Conservation (phyloP, 2,329 filamentous ascomycete species). For the Tolypocladium endophyticum region DNA sequence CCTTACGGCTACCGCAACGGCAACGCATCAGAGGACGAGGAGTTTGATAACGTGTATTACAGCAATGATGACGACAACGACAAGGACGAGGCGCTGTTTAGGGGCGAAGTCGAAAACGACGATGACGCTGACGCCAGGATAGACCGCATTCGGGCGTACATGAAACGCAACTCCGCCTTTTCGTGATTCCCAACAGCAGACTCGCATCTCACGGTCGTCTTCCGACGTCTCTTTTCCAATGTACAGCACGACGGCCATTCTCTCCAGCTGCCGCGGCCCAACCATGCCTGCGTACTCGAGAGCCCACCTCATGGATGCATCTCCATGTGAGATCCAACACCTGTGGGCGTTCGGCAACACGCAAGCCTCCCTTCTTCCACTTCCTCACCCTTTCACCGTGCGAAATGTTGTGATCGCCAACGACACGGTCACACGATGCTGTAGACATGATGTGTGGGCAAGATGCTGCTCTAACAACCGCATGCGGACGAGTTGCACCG, state of each 20-base stretch:
- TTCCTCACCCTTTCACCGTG: background rate
- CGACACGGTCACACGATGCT: background rate
- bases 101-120: constrained; percentile 25
- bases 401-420: background rate
- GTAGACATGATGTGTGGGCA: background rate
- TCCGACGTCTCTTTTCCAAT: background rate
- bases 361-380: background rate
- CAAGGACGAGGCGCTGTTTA: constrained; percentile 25
- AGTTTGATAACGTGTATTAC: constrained; percentile 41
- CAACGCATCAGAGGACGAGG: constrained; percentile 45
- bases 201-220: background rate
- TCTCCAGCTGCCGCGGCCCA: background rate
- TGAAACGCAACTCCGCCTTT: constrained; percentile 20
- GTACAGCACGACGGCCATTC: background rate
- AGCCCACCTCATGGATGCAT: background rate
- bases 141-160: constrained; percentile 26
- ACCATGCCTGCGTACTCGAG: background rate
- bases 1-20: constrained; percentile 43
- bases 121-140: constrained; percentile 22
- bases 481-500: background rate
- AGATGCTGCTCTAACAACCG: background rate
- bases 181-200: background rate
- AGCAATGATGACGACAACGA: constrained; percentile 25
- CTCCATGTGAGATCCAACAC: background rate
- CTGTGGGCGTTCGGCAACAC: background rate